Base-by-base conservation (phyloP, 2,329 filamentous ascomycete species). In the Ceratocystis smalleyi region DNA sequence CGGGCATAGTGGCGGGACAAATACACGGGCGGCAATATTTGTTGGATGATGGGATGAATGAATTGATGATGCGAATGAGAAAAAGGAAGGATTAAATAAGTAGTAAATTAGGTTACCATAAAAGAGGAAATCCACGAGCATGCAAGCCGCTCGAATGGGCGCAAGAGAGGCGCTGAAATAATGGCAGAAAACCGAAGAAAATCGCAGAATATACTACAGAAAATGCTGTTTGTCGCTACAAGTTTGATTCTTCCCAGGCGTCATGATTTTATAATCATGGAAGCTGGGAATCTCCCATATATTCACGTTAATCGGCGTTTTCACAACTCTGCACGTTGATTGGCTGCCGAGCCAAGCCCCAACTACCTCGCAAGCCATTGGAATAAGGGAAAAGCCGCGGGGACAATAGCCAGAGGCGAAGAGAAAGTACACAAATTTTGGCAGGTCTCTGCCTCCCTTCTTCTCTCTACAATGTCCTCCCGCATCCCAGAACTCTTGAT, bases 1-100 rank as follows among this genome's bases (percentile, higher is more conserved):
- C 54, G n/a, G 64, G 62, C 64, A 65, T 65, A 5, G 27, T 65
- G 59, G 35, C 35, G 45, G 35, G 17, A 40, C 35, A 40, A 40
- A 40, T 12, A 40, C 35, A 40, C 35, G 43, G 54, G 35, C 47
- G 19, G 45, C 8, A 40, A 54, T 24, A 54, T 43, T 45, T 61
- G 61, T 60, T 30, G 64, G 43, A 43, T 61, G 61, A 24, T 64
- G 54, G 5, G 24, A 61, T 32, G 40, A 60, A 22, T 40, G 32
- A 24, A 22, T 55, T 19, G 43, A 32, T 55, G 32, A 45, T 57
- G 62, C 12, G 8, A 32, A 59, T 24, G 24, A 19, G 40, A 27
- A 61, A 43, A 40, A 47, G 12, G 43, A 55, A 17, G 30, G 32
- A 49, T 22, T n/a, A 61, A 65, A 49, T 47, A 22, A 47, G 45